A percentile compares a stretch with the other conserved stretches of the same genome.
Conservation (phyloP, 352 stramenopile genomes). For the Globisporangium irregulare region DNA sequence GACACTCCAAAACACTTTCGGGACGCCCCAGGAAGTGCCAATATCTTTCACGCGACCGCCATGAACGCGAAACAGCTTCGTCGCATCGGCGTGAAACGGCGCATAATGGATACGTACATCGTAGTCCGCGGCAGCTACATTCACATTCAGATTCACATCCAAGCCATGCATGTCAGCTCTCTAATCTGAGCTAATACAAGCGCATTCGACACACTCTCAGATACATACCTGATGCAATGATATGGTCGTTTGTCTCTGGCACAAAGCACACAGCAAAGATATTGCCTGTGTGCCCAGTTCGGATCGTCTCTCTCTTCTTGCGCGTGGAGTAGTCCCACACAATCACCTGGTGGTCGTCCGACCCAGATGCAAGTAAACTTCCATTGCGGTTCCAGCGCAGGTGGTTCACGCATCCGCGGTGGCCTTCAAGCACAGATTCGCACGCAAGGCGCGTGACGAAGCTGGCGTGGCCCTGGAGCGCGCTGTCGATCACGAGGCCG, state of each 20-base stretch:
- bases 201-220: neutral
- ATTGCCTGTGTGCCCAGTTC: slow-evolving; percentile 76
- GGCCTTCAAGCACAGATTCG: slow-evolving; percentile 49
- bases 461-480: slow-evolving; percentile 51
- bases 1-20: slow-evolving; percentile 84
- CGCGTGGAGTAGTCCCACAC: slow-evolving; percentile 77
- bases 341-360: slow-evolving; percentile 76
- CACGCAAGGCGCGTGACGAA: slow-evolving; percentile 59
- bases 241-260: slow-evolving; percentile 72
- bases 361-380: slow-evolving; percentile 69
- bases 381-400: slow-evolving; percentile 78
- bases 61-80: slow-evolving; percentile 71
- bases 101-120: slow-evolving; percentile 87
- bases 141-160: neutral
- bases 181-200: neutral
- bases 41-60: slow-evolving; percentile 82
- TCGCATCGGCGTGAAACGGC: slow-evolving; percentile 62
- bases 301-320: slow-evolving; percentile 50
- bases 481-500: slow-evolving; percentile 34
- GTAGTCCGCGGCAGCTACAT: slow-evolving; percentile 64
- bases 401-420: slow-evolving; percentile 84
- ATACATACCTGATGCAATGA: slow-evolving; percentile 49
- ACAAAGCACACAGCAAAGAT: slow-evolving; percentile 90
- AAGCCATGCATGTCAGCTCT: neutral
- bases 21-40: slow-evolving; percentile 51